These are phyloP conservation scores for Aegle marmelos DNA, from an alignment of 345 rosid genomes.

Conservation along the genomic window DNA sequence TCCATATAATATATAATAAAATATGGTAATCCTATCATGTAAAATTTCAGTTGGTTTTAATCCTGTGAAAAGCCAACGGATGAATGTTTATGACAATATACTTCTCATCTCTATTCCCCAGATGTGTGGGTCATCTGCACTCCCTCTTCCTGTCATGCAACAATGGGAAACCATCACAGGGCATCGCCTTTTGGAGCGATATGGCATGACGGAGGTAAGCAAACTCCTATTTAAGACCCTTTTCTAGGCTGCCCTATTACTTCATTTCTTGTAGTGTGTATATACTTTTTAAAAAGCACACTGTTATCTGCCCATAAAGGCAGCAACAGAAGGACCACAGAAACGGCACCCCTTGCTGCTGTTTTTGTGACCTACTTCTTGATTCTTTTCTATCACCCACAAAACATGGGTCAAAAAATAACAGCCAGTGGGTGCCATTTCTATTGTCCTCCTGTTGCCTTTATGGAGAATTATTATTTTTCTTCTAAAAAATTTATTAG, in stretches of 20 bases:
- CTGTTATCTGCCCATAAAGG: too few relatives aligned
- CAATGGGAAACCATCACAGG: conserved; percentile 95
- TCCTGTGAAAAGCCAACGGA: not conserved
- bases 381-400: too few relatives aligned
- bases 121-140: conserved; percentile 99
- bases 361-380: too few relatives aligned
- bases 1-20: not conserved
- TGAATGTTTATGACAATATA: not conserved
- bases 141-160: conserved; percentile 91
- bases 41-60: not conserved
- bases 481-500: not conserved
- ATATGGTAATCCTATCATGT: not conserved
- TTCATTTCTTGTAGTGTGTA: not conserved
- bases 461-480: not conserved
- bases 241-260: not conserved
- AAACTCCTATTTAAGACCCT: conserved; percentile 3
- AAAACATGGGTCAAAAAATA: too few relatives aligned
- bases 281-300: not conserved
- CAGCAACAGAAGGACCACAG: too few relatives aligned
- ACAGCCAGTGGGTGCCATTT: too few relatives aligned
- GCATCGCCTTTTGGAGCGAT: conserved; percentile 92
- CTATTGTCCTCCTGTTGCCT: too few relatives aligned
- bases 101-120: conserved; percentile 20
- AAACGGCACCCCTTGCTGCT: too few relatives aligned
- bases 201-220: conserved; percentile 96